A percentile compares a stretch with the other conserved stretches of the same genome.
phyloP scores from a whole-genome alignment of 2,329 filamentous ascomycete species.

The Calonectria hongkongensis region DNA sequence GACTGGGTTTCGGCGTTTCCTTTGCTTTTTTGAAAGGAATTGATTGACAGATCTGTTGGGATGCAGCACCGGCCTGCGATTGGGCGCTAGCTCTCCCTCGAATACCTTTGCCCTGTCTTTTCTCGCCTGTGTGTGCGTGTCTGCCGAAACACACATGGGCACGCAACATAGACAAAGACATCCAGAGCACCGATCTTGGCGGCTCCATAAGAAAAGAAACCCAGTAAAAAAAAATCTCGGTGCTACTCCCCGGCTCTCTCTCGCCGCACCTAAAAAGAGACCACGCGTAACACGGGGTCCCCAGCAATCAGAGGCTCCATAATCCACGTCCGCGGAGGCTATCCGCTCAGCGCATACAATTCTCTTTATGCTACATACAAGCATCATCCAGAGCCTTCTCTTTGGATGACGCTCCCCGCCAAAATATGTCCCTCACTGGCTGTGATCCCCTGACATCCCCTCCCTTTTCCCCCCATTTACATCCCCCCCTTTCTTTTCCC shows the following conservation, averaged over 20 bases:
- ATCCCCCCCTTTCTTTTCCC: constrained; percentile 17
- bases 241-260: constrained; percentile 3
- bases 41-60: constrained; percentile 20
- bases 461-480: background rate
- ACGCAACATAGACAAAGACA: background rate
- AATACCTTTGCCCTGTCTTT: background rate
- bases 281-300: constrained; percentile 31
- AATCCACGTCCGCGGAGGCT: constrained; percentile 29
- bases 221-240: background rate
- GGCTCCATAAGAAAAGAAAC: background rate
- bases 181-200: background rate
- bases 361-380: constrained; percentile 18
- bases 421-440: constrained; percentile 35
- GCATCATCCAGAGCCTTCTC: constrained; percentile 12
- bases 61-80: constrained; percentile 8
- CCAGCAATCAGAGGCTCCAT: constrained; percentile 33
- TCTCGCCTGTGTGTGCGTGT: background rate
- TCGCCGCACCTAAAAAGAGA: background rate
- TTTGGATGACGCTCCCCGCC: constrained; percentile 26
- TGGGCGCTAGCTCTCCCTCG: constrained; percentile 8
- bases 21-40: constrained; percentile 28
- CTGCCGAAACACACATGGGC: constrained; percentile 22
- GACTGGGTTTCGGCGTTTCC: constrained; percentile 24
- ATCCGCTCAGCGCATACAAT: constrained; percentile 28
- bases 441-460: constrained; percentile 30